Base-by-base conservation (phyloP, 2,329 filamentous ascomycete genomes). In the Orbilia ellipsospora region DNA sequence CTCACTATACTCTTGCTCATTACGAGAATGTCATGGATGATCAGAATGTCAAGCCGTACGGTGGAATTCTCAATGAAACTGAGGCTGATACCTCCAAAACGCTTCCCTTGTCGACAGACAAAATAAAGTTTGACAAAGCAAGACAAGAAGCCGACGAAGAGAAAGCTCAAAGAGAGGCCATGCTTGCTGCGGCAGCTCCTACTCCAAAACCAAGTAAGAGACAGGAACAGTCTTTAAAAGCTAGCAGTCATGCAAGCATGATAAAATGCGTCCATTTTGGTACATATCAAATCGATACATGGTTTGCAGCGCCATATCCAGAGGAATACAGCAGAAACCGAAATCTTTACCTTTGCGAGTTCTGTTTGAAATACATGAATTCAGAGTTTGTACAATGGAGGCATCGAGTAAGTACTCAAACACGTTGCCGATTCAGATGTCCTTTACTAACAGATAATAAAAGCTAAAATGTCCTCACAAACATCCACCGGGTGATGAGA, bases 241-340 rank as follows among this genome's bases (percentile, higher is more conserved):
- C 62, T 20, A 64, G 77, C 28, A 77, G 67, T 16, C 77, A 77
- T 20, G 79, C 79, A 3, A 98, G 94, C 82, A 95, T 97, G 83
- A 98, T 99, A 82, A 96, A 98, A 82, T 97, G 94, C 83, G 97
- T 99, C 84, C 95, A 97, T 80, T 98, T 99, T 83, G 95, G 95
- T 54, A 93, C 93, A 61, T 96, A 91, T 86, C 95, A 99, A 82
- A 99, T 99, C 79, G 95, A 99, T 81, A 99, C 95, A 2, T 98
- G 95, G 94, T 97, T 99, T 83, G 94, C 95, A 31, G 95, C 95
- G 45, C 96, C 95, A 12, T 99, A 99, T 81, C 95, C 95, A 0
- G 95, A 97, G 81, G 95, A 99, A 83, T 99, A 99, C 85, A 98
- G 93, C 82, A 90, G 94, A 78, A 98, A 99, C 81, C 90, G 92